These are phyloP conservation scores for Starmera stellimalicola DNA, from an alignment of 1,139 yeast genomes.

Conservation along the genomic window DNA sequence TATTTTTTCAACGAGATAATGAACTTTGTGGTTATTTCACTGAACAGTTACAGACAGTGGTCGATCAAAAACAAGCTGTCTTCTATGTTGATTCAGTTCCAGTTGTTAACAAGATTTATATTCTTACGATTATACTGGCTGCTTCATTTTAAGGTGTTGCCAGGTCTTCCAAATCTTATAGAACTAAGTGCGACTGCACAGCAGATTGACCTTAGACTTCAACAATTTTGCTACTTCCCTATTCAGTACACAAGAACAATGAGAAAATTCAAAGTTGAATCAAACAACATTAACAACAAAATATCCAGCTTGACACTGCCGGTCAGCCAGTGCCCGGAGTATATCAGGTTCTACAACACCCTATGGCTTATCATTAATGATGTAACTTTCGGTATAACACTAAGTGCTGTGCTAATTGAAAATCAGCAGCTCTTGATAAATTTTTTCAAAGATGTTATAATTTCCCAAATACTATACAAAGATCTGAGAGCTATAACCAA, in stretches of 20 bases:
- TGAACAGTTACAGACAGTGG: not conserved
- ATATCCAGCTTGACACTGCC: conserved; percentile 23
- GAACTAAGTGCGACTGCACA: conserved; percentile 56
- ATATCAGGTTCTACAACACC: conserved; percentile 80
- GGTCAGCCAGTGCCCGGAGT: conserved; percentile 46
- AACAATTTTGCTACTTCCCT: conserved; percentile 75
- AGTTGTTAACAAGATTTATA: conserved; percentile 19
- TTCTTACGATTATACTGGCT: conserved; percentile 28
- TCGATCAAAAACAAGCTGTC: conserved; percentile 9
- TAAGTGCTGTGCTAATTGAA: conserved; percentile 41
- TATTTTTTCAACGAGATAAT: not conserved
- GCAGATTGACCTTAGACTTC: conserved; percentile 70
- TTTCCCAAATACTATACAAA: conserved; percentile 25
- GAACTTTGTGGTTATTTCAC: not conserved
- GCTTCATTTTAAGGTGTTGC: conserved; percentile 26
- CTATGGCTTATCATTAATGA: conserved; percentile 86
- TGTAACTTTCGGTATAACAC: conserved; percentile 58
- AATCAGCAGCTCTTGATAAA: conserved; percentile 29
- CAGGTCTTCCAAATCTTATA: conserved; percentile 24
- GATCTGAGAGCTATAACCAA: conserved; percentile 40
- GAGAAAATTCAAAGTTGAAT: conserved; percentile 14
- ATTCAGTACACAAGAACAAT: conserved; percentile 59
- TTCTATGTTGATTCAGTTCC: conserved; percentile 3
- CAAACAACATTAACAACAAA: conserved; percentile 19
- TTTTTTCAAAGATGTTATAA: conserved; percentile 29